Percentiles rank a stretch among this genome's conserved stretches.
phyloP scores from a whole-genome alignment of 805 yeast species.

The Debaryomyces maramus region DNA sequence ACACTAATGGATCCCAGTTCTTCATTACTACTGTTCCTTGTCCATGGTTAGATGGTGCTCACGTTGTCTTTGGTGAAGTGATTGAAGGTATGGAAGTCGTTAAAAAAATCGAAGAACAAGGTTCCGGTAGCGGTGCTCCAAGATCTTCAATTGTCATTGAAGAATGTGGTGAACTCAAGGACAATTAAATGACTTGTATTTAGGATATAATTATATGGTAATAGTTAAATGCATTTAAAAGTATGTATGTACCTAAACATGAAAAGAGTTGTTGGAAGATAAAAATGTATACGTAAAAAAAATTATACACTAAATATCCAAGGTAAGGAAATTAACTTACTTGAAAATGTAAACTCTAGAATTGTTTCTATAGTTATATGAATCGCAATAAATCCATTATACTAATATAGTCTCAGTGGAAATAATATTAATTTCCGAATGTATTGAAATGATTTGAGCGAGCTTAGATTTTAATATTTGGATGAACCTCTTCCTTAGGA shows the following conservation, averaged over 20 bases:
- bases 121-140: conserved; percentile 50
- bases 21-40: conserved; percentile 88
- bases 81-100: conserved; percentile 79
- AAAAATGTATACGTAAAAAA: conserved; percentile 5
- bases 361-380: conserved; percentile 4
- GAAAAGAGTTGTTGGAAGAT: neutral
- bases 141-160: conserved; percentile 49
- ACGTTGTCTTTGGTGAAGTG: conserved; percentile 93
- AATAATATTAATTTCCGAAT: neutral
- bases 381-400: neutral
- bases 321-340: conserved; percentile 6
- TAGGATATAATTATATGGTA: neutral
- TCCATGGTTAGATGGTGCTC: conserved; percentile 91
- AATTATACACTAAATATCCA: neutral
- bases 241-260: conserved; percentile 3
- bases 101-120: conserved; percentile 69
- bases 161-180: conserved; percentile 51
- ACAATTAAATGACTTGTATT: conserved; percentile 2
- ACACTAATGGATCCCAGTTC: conserved; percentile 97
- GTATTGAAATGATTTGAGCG: neutral
- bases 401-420: neutral
- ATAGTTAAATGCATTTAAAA: conserved; percentile 6
- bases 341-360: conserved; percentile 3
- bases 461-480: conserved; percentile 32
- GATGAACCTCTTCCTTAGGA: conserved; percentile 35